These are phyloP conservation scores for Diaporthe vaccinii DNA, from an alignment of 2,329 filamentous ascomycete genomes.

Conservation along the genomic window DNA sequence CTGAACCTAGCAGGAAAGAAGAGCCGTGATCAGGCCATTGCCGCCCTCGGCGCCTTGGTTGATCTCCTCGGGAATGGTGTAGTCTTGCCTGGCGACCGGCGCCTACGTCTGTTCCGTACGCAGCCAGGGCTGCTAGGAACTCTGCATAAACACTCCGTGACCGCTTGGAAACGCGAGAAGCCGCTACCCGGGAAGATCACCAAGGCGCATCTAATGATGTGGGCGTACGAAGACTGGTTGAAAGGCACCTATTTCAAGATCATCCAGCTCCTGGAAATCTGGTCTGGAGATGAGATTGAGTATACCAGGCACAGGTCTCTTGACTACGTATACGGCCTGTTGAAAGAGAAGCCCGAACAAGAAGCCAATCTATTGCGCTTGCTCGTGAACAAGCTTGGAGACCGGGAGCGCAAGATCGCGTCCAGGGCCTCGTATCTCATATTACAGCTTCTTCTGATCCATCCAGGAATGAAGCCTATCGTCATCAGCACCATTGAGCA, in stretches of 20 bases:
- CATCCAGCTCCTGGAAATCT: constrained; percentile 89
- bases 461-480: constrained; percentile 93
- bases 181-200: constrained; percentile 80
- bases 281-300: constrained; percentile 96
- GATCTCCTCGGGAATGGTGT: constrained; percentile 93
- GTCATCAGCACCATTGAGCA: constrained; percentile 89
- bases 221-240: constrained; percentile 95
- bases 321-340: constrained; percentile 89
- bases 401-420: constrained; percentile 94
- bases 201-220: constrained; percentile 83
- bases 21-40: constrained; percentile 91
- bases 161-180: constrained; percentile 76
- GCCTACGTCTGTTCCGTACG: constrained; percentile 81
- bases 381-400: constrained; percentile 95
- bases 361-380: constrained; percentile 93
- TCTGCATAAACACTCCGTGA: constrained; percentile 71
- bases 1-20: constrained; percentile 89
- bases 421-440: constrained; percentile 93
- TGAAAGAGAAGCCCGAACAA: constrained; percentile 97
- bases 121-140: constrained; percentile 83
- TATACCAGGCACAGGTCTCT: constrained; percentile 90
- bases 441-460: constrained; percentile 88
- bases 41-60: constrained; percentile 92
- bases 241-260: constrained; percentile 95
- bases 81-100: constrained; percentile 84